Evolutionary conservation across 495 filamentous ascomycete species (phyloP).

Genomic region (Neurospora sp.): DNA sequence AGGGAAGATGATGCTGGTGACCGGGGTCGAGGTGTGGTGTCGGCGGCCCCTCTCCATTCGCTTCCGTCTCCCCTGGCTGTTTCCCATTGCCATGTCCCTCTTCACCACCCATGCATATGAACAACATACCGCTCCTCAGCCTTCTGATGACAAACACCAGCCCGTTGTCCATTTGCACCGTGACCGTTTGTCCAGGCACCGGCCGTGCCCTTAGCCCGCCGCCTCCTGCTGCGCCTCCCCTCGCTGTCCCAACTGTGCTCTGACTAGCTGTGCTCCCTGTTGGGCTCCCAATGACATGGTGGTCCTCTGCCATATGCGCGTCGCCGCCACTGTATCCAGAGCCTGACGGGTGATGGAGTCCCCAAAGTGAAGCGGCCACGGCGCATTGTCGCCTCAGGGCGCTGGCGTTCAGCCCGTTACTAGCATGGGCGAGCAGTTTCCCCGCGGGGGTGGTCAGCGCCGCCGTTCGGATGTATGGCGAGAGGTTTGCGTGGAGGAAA

Average conservation of each 20-base stretch:
- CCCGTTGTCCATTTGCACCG: conserved; percentile 35
- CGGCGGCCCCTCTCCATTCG: not conserved
- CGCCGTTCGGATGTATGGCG: conserved; percentile 28
- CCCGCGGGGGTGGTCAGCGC: conserved; percentile 37
- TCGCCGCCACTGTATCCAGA: not conserved
- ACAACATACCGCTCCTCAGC: conserved; percentile 40
- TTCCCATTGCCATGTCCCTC: not conserved
- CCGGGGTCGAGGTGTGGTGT: not conserved
- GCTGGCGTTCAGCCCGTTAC: conserved; percentile 24
- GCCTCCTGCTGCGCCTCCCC: not conserved
- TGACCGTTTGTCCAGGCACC: conserved; percentile 20
- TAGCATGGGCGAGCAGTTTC: conserved; percentile 39
- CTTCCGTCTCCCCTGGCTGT: not conserved
- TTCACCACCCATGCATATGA: conserved; percentile 41
- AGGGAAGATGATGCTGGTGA: not conserved
- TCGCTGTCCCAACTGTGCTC: not conserved
- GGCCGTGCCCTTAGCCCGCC: not conserved
- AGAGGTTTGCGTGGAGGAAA: conserved; percentile 39
- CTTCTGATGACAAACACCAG: conserved; percentile 37
- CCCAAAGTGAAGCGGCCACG: conserved; percentile 39
- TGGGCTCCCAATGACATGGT: not conserved
- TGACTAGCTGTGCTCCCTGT: not conserved
- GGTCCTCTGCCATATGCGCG: not conserved
- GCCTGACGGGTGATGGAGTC: conserved; percentile 17
- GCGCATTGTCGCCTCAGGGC: conserved; percentile 37